These are phyloP conservation scores for Cystofilobasidium capitatum DNA, from an alignment of 768 basidiomycete species.

Conservation along the genomic window DNA sequence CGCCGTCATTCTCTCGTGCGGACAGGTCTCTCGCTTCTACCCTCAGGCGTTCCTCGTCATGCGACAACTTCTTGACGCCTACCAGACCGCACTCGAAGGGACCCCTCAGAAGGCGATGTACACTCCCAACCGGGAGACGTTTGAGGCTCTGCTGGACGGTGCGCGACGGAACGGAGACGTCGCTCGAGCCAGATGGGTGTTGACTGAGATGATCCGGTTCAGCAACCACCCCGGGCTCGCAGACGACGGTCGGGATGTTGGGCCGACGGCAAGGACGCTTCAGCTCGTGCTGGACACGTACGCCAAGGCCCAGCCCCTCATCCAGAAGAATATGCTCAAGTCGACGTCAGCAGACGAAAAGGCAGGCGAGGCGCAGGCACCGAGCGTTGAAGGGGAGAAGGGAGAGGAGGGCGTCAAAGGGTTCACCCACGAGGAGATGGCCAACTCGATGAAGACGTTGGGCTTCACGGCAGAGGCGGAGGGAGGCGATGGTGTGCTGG, in stretches of 20 bases:
- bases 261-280: conserved; percentile 60
- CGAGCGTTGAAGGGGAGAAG: conserved; percentile 19
- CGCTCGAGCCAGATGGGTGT: conserved; percentile 71
- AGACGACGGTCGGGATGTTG: conserved; percentile 27
- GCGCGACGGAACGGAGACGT: conserved; percentile 80
- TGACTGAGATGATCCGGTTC: conserved; percentile 64
- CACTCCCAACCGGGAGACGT: conserved; percentile 57
- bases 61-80: conserved; percentile 71
- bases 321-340: conserved; percentile 49
- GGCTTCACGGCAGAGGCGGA: background rate
- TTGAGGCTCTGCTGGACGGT: conserved; percentile 77
- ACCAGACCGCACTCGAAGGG: conserved; percentile 51
- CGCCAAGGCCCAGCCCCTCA: conserved; percentile 64
- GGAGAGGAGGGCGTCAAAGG: conserved; percentile 15
- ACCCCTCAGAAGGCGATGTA: conserved; percentile 41
- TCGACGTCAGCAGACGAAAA: background rate
- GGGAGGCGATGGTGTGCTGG: conserved; percentile 35
- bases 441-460: conserved; percentile 23
- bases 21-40: conserved; percentile 48
- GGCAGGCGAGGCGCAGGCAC: conserved; percentile 35
- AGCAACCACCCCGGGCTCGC: conserved; percentile 24
- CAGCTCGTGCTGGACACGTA: conserved; percentile 79
- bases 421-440: conserved; percentile 16
- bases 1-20: conserved; percentile 73
- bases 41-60: conserved; percentile 75